Base-by-base conservation (phyloP, 495 filamentous ascomycete genomes). In the Monascus purpureus region DNA sequence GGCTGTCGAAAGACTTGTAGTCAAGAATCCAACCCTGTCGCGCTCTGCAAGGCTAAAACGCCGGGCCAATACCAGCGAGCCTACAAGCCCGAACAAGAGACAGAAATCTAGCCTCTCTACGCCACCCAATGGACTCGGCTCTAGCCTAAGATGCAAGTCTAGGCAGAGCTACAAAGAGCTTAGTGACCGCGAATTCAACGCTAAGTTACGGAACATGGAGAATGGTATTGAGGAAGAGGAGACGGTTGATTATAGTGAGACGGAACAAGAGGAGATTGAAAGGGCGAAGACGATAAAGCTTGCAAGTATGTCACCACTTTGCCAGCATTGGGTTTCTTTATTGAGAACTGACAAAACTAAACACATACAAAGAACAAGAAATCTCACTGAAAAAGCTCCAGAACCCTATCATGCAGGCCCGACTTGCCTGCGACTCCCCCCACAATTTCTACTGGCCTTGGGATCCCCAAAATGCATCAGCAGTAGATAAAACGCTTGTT, bases 371-470 rank as follows among this genome's bases (percentile, higher is more conserved):
- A 77, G 72, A 86, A 42, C 70, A 75, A 35, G 83, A 94, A 51
- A 82, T 95, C 17, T 56, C 70, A n/a, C 69, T 70, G 17, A 97
- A 96, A 63, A 95, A 95, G 50, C 71, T 97, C 16, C 87, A 92
- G 38, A 97, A 97, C 45, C 83, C 87, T 0, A 53, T 96, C 16
- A 78, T 95, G 69, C 90, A 97, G 54, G 75, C 95, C 8, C 81
- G 90, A 4, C 72, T 93, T 2, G 80, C 78, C 27, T 96, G 92
- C 58, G 92, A 97, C 53, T 79, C 71, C 1, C 90, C 90, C 0
- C 88, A 95, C 55, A 88, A 94, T 44, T 96, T 97, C 59, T 95
- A 87, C 59, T 90, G 84, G 61, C 90, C 90, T 0, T 97, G 84
- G 74, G 55, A 52, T 9, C 20, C 20, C 12, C 65, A 71, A 32